Base-by-base conservation (phyloP, 208 protist species). In the Trypanosomatidae sp. region DNA sequence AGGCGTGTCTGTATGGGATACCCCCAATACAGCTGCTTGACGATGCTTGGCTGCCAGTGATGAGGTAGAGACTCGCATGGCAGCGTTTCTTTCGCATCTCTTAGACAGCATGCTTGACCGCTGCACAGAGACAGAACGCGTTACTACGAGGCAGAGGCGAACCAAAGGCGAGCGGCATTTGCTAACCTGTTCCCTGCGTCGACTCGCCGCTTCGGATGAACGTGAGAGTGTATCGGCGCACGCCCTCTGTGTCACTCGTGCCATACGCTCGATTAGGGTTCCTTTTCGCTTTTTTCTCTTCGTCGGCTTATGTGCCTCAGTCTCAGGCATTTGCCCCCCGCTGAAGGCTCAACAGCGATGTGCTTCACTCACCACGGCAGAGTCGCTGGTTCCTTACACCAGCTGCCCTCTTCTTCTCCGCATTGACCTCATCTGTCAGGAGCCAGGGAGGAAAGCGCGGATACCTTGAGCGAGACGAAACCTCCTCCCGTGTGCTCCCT, bases 401-500 rank as follows among this genome's bases (percentile, higher is more conserved):
- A 50, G 10, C 46, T 50, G 46, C 8, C 12, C 46, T 15, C 19
- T 19, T 9, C n/a, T 5, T 28, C 6, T 2, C 19, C 17, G 19
- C 50, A 62, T n/a, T 50, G 10, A 13, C n/a, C 10, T n/a, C 50
- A 46, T 28, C 22, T 56, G 8, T 66, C 55, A 17, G 64, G 28
- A n/a, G 58, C 70, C 30, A 64, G 39, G 58, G 52, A 71, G 69
- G 53, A 60, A 73, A 66, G 15, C n/a, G n/a, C n/a, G n/a, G n/a
- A n/a, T n/a, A n/a, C n/a, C n/a, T n/a, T n/a, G n/a, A n/a, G n/a
- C n/a, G n/a, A n/a, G n/a, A n/a, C n/a, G n/a, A n/a, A n/a, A n/a
- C n/a, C n/a, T n/a, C n/a, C n/a, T n/a, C n/a, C n/a, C n/a, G n/a
- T n/a, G n/a, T n/a, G n/a, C n/a, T n/a, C n/a, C n/a, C n/a, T n/a